phyloP scores from a whole-genome alignment of 2,329 filamentous ascomycete genomes.

The Colletotrichum australisinense region DNA sequence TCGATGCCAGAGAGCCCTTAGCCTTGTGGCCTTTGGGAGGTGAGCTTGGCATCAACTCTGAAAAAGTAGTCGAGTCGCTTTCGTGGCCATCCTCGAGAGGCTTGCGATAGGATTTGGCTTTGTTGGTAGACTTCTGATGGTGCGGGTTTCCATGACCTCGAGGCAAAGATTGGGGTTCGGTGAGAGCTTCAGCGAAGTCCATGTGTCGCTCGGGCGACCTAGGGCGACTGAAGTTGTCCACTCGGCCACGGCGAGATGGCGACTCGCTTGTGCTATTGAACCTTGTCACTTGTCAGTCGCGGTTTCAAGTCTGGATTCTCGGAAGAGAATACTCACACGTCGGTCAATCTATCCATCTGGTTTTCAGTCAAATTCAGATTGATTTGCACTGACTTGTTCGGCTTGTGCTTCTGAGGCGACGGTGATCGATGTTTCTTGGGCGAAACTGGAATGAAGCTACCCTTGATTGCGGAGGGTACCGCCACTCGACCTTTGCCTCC shows the following conservation, averaged over 20 bases:
- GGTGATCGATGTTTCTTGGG: constrained; percentile 46
- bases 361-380: constrained; percentile 61
- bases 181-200: constrained; percentile 5
- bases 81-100: background rate
- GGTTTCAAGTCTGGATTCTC: background rate
- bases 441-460: constrained; percentile 52
- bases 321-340: constrained; percentile 49
- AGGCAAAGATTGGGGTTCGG: background rate
- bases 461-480: constrained; percentile 43
- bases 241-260: constrained; percentile 40
- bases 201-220: constrained; percentile 38
- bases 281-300: constrained; percentile 39
- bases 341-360: constrained; percentile 60
- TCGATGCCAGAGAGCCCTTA: constrained; percentile 24
- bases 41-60: constrained; percentile 27
- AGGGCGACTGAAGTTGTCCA: constrained; percentile 35
- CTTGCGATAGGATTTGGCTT: background rate
- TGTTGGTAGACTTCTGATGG: background rate
- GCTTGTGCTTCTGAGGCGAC: constrained; percentile 48
- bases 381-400: constrained; percentile 55
- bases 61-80: constrained; percentile 31
- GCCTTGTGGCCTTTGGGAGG: background rate
- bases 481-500: constrained; percentile 19
- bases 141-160: background rate
- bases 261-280: constrained; percentile 47